Evolutionary conservation across 495 filamentous ascomycete species (phyloP), one percentile per base, ranked within the genome.

Genomic region (Hypoxylon crocopeplum): DNA sequence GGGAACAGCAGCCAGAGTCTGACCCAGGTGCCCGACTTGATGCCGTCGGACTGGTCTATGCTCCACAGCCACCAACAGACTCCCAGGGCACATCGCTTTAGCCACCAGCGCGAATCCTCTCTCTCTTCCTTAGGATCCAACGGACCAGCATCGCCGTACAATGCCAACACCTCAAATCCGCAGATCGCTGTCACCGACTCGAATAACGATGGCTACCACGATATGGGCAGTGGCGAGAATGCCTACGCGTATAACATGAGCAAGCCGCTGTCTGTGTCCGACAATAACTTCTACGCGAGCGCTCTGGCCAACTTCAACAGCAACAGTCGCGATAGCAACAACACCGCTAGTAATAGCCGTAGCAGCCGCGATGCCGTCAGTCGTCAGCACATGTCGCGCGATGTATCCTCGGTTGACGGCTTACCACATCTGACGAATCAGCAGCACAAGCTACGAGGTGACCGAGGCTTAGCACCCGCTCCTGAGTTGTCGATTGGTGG

Each of bases 81-180:
- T 21, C 73, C 75, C 12, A 71, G 74, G 66, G 70, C 65, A 20
- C 67, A 74, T 38, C 69, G 69, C 5, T 62, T 77, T 33, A 64
- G 70, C n/a, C 80, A 84, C 59, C 73, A 80, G 38, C 79, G 82
- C 51, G 80, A 83, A 59, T 79, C 79, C 7, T 84, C 81, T 19
- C 72, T 79, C 32, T 84, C 82, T 0, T 83, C 82, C 2, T 49
- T 83, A 44, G 81, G 78, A n/a, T 84, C 82, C 1, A 72, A 79
- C 40, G 76, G 80, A 7, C 82, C 82, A 13, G 69, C 75, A 0
- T 85, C 82, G 29, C 82, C 82, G 19, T 84, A 76, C 67, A 77
- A 76, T 39, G 69, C 73, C 44, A 79, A 74, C 65, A 78, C 74
- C 1, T 74, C 77, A 16, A 81, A 82, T 48, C 81, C 82, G 12